Evolutionary conservation across 208 protist genomes (phyloP).

Genomic region (Novymonas esmeraldas): DNA sequence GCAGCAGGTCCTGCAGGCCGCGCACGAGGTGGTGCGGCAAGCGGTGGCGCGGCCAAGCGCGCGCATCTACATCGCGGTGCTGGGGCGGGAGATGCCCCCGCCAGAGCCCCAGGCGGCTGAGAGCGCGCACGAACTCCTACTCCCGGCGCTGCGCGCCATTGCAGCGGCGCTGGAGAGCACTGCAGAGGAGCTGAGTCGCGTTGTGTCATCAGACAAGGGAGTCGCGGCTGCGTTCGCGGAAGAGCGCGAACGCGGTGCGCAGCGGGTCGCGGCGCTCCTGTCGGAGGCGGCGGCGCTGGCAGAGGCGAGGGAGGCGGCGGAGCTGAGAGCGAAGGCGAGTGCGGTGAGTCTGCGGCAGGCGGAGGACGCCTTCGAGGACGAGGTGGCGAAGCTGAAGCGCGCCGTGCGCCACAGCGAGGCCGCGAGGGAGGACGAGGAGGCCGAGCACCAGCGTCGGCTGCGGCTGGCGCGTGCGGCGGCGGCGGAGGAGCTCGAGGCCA

Average conservation of each 20-base stretch:
- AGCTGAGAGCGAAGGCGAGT: constrained; percentile 2
- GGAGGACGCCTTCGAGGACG: constrained; percentile 11
- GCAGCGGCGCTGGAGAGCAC: background rate
- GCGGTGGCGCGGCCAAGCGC: background rate
- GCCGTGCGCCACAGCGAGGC: constrained; percentile 13
- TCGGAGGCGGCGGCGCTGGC: constrained; percentile 1
- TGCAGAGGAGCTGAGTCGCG: background rate
- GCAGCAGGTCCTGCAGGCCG: constrained; percentile 5
- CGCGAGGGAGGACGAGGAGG: constrained; percentile 9
- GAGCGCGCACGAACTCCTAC: background rate
- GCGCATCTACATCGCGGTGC: constrained; percentile 8
- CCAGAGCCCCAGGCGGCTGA: background rate
- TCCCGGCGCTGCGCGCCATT: background rate
- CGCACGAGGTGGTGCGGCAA: background rate
- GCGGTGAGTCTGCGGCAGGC: constrained; percentile 9
- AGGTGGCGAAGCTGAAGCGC: constrained; percentile 17
- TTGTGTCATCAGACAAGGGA: background rate
- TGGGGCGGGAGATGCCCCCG: constrained; percentile 1
- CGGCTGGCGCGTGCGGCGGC: constrained; percentile 14
- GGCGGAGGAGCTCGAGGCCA: constrained; percentile 1
- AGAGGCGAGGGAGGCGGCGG: constrained; percentile 11
- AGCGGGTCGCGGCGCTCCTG: constrained; percentile 1
- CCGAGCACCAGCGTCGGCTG: constrained; percentile 11
- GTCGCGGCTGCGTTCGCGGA: constrained; percentile 2
- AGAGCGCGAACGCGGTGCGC: constrained; percentile 24